Evolutionary conservation across 1,284 basidiomycete genomes (phyloP).

Genomic region (Ceratobasidium sp.): DNA sequence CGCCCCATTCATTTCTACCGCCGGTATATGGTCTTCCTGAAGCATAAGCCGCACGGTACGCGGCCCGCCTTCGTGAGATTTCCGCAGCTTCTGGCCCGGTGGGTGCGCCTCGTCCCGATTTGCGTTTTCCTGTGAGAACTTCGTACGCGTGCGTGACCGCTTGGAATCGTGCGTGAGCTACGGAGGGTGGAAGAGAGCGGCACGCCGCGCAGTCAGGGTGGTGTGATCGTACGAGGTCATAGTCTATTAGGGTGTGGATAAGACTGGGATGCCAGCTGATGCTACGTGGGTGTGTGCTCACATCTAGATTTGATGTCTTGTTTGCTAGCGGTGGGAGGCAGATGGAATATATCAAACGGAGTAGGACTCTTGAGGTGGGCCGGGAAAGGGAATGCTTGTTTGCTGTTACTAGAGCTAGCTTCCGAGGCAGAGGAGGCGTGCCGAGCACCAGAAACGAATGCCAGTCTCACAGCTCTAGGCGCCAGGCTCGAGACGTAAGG

Average conservation of each 20-base stretch:
- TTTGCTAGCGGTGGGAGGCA: conserved; percentile 67
- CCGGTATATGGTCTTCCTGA: conserved; percentile 32
- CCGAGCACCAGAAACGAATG: neutral
- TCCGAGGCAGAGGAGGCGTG: conserved; percentile 14
- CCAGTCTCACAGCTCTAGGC: neutral
- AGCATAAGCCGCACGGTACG: conserved; percentile 32
- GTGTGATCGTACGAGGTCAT: conserved; percentile 76
- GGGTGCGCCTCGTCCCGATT: conserved; percentile 18
- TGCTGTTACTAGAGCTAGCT: conserved; percentile 5
- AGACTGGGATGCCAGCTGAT: neutral
- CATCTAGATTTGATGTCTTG: conserved; percentile 75
- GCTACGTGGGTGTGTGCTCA: conserved; percentile 57
- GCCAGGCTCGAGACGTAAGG: neutral
- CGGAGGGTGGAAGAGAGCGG: conserved; percentile 62
- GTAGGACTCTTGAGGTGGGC: conserved; percentile 64
- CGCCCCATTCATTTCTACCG: conserved; percentile 37
- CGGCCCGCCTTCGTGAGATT: conserved; percentile 29
- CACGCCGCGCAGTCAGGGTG: conserved; percentile 75
- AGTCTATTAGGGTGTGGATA: conserved; percentile 63
- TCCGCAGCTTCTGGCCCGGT: conserved; percentile 28
- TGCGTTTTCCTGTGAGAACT: conserved; percentile 57
- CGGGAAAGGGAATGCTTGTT: conserved; percentile 66
- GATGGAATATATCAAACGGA: conserved; percentile 78
- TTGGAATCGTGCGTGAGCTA: conserved; percentile 72
- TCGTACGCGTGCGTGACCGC: conserved; percentile 73